A percentile compares a stretch with the other conserved stretches of the same genome.
Evolutionary conservation across 169 alveolate species (phyloP).

Genomic region (Plasmodium gaboni): DNA sequence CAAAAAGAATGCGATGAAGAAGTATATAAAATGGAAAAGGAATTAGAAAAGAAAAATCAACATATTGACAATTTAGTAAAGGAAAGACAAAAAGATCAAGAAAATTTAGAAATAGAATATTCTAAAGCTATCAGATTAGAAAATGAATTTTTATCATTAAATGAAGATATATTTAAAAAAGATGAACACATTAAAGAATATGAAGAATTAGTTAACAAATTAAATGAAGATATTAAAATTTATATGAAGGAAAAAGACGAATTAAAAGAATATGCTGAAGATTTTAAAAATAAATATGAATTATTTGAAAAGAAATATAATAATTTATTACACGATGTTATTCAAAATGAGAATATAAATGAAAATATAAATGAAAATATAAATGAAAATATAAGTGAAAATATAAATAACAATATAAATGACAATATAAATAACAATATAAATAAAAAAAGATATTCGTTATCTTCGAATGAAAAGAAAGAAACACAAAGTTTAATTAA

Average conservation of each 20-base stretch:
- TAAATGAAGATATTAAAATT: slow-evolving; percentile 53
- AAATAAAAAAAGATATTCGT: slow-evolving; percentile 18
- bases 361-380: slow-evolving; percentile 7
- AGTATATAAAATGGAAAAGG: slow-evolving; percentile 50
- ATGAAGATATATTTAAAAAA: slow-evolving; percentile 69
- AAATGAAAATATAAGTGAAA: slow-evolving; percentile 18
- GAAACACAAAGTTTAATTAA: slow-evolving; percentile 21
- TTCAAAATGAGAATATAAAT: slow-evolving; percentile 27
- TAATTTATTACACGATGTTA: slow-evolving; percentile 10
- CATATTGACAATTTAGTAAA: slow-evolving; percentile 42
- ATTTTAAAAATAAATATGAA: slow-evolving; percentile 46
- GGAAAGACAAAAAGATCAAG: slow-evolving; percentile 58
- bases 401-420: slow-evolving; percentile 16
- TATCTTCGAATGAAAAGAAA: slow-evolving; percentile 21
- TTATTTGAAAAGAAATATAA: slow-evolving; percentile 51
- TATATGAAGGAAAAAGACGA: slow-evolving; percentile 62
- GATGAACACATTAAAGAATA: slow-evolving; percentile 40
- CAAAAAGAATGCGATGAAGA: slow-evolving; percentile 72
- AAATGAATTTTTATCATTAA: slow-evolving; percentile 59
- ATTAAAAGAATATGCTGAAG: slow-evolving; percentile 22
- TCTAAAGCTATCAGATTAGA: slow-evolving; percentile 39
- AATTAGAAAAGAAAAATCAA: slow-evolving; percentile 45
- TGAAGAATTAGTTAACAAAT: slow-evolving; percentile 41
- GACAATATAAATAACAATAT: slow-evolving; percentile 17
- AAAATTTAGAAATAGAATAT: slow-evolving; percentile 36